phyloP scores from a whole-genome alignment of 345 rosid genomes.

The Adansonia digitata region DNA sequence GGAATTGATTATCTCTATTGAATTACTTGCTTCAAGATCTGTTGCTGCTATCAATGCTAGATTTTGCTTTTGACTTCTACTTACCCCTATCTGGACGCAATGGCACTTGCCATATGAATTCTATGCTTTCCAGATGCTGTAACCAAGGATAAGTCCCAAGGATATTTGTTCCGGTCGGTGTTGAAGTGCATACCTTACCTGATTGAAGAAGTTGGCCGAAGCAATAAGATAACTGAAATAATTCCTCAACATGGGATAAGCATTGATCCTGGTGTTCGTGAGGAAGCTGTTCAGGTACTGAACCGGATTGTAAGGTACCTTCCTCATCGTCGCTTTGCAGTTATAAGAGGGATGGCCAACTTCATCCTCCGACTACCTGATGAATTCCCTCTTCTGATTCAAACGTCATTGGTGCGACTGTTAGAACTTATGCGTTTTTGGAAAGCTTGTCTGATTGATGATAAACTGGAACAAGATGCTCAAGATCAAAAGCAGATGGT shows the following conservation, averaged over 20 bases:
- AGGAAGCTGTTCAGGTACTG: conserved; percentile 95
- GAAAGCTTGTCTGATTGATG: conserved; percentile 88
- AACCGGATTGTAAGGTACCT: conserved; percentile 85
- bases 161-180: conserved; percentile 84
- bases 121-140: conserved; percentile 65
- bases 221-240: conserved; percentile 95
- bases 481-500: conserved; percentile 45
- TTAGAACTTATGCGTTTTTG: conserved; percentile 98
- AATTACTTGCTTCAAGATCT: conserved; percentile 4
- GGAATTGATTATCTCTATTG: background rate
- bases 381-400: conserved; percentile 96
- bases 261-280: conserved; percentile 97
- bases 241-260: conserved; percentile 99
- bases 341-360: conserved; percentile 98
- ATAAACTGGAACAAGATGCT: conserved; percentile 42
- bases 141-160: conserved; percentile 96
- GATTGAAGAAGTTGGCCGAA: conserved; percentile 97
- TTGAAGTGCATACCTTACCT: conserved; percentile 95
- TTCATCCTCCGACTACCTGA: conserved; percentile 89
- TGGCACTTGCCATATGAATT: conserved; percentile 11
- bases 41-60: background rate
- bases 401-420: conserved; percentile 85
- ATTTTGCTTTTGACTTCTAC: background rate
- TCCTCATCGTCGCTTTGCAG: conserved; percentile 95
- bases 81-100: conserved; percentile 10